These are phyloP conservation scores for Vachellia pachyceras DNA, from an alignment of 306 rosid species.

Conservation along the genomic window DNA sequence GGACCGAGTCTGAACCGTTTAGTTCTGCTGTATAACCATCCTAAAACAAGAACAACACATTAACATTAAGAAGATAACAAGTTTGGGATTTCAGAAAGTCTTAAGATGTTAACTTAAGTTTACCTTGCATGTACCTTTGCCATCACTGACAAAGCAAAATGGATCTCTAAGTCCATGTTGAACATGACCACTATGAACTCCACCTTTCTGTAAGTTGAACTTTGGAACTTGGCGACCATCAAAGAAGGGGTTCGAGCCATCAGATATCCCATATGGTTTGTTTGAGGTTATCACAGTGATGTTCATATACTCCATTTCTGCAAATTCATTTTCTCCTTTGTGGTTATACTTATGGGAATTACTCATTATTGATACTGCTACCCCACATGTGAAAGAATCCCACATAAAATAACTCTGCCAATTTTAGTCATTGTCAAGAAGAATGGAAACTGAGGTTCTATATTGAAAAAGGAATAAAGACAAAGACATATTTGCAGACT, in stretches of 20 bases:
- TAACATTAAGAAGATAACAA: background rate
- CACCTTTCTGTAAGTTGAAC: slow-evolving; percentile 64
- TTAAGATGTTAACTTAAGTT: background rate
- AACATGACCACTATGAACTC: slow-evolving; percentile 93
- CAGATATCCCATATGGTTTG: slow-evolving; percentile 75
- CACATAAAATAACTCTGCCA: slow-evolving; percentile 90
- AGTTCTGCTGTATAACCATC: slow-evolving; percentile 83
- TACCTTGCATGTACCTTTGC: slow-evolving; percentile 87
- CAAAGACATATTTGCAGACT: background rate
- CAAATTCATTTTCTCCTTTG: slow-evolving; percentile 77
- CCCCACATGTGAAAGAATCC: slow-evolving; percentile 87
- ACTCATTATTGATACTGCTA: slow-evolving; percentile 81
- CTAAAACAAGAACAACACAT: slow-evolving; percentile 40
- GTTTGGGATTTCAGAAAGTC: background rate
- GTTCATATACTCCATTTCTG: slow-evolving; percentile 86
- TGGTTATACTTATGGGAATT: slow-evolving; percentile 46
- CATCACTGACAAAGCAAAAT: slow-evolving; percentile 71
- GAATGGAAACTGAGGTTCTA: background rate
- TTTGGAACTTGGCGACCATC: slow-evolving; percentile 61
- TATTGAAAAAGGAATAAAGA: background rate
- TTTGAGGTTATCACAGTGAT: slow-evolving; percentile 88
- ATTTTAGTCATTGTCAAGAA: slow-evolving; percentile 18
- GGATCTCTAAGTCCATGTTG: slow-evolving; percentile 81
- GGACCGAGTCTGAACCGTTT: slow-evolving; percentile 70
- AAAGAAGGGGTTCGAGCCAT: slow-evolving; percentile 89